A percentile compares a stretch with the other conserved stretches of the same genome.
phyloP scores from a whole-genome alignment of 805 yeast species.

The Kluyveromyces siamensis region DNA sequence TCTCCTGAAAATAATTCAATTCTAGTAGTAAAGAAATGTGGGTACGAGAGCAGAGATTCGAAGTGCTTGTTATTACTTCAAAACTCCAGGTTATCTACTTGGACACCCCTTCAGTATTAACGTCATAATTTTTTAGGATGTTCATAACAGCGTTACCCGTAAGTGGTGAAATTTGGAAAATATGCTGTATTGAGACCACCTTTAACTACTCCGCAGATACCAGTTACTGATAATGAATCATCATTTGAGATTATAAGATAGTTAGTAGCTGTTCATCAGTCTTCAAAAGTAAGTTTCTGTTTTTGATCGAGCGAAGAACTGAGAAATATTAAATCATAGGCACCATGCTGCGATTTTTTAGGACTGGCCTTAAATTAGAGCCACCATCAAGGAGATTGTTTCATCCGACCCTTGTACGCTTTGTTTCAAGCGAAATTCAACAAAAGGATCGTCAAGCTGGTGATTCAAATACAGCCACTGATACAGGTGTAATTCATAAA shows the following conservation, averaged over 20 bases:
- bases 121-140: not conserved
- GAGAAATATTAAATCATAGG: too few species aligned
- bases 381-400: not conserved
- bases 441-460: constrained; percentile 42
- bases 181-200: too few species aligned
- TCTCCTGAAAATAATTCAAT: too few species aligned
- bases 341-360: too few species aligned
- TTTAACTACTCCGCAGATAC: too few species aligned
- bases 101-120: not conserved
- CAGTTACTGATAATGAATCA: too few species aligned
- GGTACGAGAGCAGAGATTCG: too few species aligned
- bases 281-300: not conserved
- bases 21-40: not conserved
- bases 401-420: constrained; percentile 1
- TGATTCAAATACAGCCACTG: constrained; percentile 44
- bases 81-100: not conserved
- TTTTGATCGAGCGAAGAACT: too few species aligned
- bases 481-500: constrained; percentile 49
- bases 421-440: constrained; percentile 33
- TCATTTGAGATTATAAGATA: too few species aligned
- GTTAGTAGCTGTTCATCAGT: not conserved
- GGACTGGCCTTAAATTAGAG: not conserved
- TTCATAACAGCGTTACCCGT: not conserved
- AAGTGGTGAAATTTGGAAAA: not conserved
- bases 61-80: too few species aligned